A percentile compares a stretch with the other conserved stretches of the same genome.
Conservation (phyloP, 805 yeast species). For the Ogataea chonburiensis region DNA sequence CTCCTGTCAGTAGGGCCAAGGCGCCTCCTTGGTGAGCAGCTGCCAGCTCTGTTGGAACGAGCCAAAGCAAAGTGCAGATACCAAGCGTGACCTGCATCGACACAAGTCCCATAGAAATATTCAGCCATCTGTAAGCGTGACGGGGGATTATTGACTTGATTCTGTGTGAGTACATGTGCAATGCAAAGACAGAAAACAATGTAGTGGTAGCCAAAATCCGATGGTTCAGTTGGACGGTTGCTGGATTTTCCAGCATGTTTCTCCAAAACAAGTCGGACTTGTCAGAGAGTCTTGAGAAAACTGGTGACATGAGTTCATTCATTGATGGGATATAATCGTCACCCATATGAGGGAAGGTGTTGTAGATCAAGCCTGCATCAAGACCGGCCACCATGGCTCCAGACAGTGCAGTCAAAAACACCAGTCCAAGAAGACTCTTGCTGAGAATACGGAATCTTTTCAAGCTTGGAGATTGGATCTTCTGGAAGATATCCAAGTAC, state of each 20-base stretch:
- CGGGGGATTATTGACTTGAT: conserved; percentile 57
- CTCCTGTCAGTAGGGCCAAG: conserved; percentile 76
- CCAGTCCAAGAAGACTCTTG: conserved; percentile 57
- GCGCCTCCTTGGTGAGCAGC: conserved; percentile 98
- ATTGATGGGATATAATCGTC: conserved; percentile 70
- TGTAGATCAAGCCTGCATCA: conserved; percentile 95
- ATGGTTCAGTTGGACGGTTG: conserved; percentile 91
- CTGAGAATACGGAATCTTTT: conserved; percentile 56
- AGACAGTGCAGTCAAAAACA: conserved; percentile 90
- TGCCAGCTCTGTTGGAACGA: conserved; percentile 91
- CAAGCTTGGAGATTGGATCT: conserved; percentile 61
- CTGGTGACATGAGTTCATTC: conserved; percentile 75
- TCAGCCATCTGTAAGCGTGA: conserved; percentile 54
- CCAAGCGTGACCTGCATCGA: conserved; percentile 84
- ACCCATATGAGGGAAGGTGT: conserved; percentile 97
- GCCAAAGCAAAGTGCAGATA: conserved; percentile 75
- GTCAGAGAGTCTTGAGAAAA: conserved; percentile 65
- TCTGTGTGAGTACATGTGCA: conserved; percentile 66
- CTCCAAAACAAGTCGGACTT: conserved; percentile 83
- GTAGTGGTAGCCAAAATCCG: conserved; percentile 82
- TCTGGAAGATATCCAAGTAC: conserved; percentile 53
- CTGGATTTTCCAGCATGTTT: conserved; percentile 90
- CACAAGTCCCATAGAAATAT: conserved; percentile 78
- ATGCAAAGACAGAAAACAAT: conserved; percentile 63
- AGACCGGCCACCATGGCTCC: conserved; percentile 98